Base-by-base conservation (phyloP, 2,329 filamentous ascomycete species). In the Aspergillus flavus region DNA sequence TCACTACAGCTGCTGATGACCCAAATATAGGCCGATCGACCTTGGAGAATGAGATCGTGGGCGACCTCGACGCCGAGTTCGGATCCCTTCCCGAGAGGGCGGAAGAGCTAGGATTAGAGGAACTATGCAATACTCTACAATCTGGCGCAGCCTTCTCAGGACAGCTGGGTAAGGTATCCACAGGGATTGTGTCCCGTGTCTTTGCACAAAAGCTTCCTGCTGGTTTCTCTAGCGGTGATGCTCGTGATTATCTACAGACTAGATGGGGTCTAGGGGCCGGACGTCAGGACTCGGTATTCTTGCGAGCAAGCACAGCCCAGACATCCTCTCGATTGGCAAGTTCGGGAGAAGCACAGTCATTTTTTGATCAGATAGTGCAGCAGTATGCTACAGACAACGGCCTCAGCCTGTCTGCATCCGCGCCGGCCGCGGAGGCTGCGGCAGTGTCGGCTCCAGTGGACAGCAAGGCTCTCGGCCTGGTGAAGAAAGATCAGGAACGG, bases 181-280 rank as follows among this genome's bases (percentile, higher is more conserved):
- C 92, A 59, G 96, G 94, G 2, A 87, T 99, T 61, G 90, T 99
- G 77, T 95, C 95, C 57, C 91, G 95, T 70, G 84, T 99, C 77
- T 95, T 99, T 50, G 98, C 95, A 2, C 97, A 95, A 34, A 99
- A 99, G 83, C 98, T 99, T 95, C 95, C 95, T 55, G 95, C 94
- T 83, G 95, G 95, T 66, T 99, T 99, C 87, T 99, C 98, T 79
- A 98, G 97, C 78, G 98, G 94, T 75, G 86, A 93, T 16, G 92
- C 96, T 52, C 88, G 95, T 74, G 99, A 99, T 82, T 96, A 99
- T 76, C 83, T 99, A 53, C 94, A 97, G 82, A 93, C 91, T 16
- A 87, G 93, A 78, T 99, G 94, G 93, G 95, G 95, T 61, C 84
- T 99, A 62, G 92, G 85, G 5, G 76, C 90, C 23, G 95, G 95